These are phyloP conservation scores for Melastoma malabathricum DNA, from an alignment of 345 rosid genomes.

Conservation along the genomic window DNA sequence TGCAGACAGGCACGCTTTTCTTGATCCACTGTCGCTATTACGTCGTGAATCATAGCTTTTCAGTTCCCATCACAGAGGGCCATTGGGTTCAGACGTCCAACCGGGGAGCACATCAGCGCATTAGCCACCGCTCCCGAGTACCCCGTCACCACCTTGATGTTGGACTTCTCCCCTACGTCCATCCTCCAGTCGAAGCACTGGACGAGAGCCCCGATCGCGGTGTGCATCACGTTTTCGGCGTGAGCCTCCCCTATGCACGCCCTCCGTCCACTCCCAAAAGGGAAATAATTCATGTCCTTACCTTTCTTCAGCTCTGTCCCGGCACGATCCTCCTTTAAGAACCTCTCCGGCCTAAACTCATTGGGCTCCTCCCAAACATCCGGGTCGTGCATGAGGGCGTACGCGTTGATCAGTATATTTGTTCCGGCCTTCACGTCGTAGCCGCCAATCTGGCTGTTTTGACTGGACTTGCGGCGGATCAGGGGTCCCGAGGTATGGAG, in stretches of 20 bases:
- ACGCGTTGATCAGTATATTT: slow-evolving; percentile 14
- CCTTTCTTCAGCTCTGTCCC: slow-evolving; percentile 17
- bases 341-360: slow-evolving; percentile 17
- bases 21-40: no score
- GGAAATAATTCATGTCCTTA: slow-evolving; percentile 19
- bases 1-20: no score
- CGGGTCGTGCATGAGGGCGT: slow-evolving; percentile 22
- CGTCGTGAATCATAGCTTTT: no score
- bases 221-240: slow-evolving; percentile 19
- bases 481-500: slow-evolving; percentile 25
- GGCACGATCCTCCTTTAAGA: background rate
- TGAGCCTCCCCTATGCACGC: slow-evolving; percentile 27
- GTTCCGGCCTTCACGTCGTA: slow-evolving; percentile 16
- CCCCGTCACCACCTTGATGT: slow-evolving; percentile 15
- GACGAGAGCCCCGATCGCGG: slow-evolving; percentile 20
- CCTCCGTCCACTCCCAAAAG: slow-evolving; percentile 36
- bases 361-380: slow-evolving; percentile 12
- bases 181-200: slow-evolving; percentile 35
- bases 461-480: slow-evolving; percentile 20
- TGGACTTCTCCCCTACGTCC: slow-evolving; percentile 14
- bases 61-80: no score
- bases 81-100: slow-evolving; percentile 9
- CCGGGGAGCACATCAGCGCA: slow-evolving; percentile 18
- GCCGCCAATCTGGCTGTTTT: slow-evolving; percentile 12
- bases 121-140: slow-evolving; percentile 24